Evolutionary conservation across 148 eudicot genomes (phyloP).

Genomic region (Simmondsia chinensis): DNA sequence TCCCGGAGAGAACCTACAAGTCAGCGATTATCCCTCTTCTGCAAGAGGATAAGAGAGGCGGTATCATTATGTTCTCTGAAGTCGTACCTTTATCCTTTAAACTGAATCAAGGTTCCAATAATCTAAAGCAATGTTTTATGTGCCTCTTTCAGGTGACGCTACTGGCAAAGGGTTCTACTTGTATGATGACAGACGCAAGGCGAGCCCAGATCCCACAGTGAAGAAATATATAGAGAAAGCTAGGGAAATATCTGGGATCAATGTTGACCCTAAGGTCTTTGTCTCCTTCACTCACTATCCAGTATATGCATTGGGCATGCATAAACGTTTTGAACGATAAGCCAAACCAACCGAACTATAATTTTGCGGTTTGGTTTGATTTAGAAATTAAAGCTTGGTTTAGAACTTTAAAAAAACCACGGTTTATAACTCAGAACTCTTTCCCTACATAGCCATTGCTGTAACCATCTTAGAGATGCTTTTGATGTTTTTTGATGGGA

Average conservation of each 20-base stretch:
- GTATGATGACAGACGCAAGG: constrained; percentile 73
- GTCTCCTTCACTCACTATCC: not conserved
- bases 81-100: not conserved
- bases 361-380: too few species aligned
- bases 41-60: constrained; percentile 97
- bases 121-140: constrained; percentile 7
- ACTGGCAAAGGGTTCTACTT: constrained; percentile 84
- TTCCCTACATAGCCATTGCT: too few species aligned
- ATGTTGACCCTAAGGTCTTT: constrained; percentile 72
- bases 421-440: too few species aligned
- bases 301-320: not conserved
- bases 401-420: too few species aligned
- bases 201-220: constrained; percentile 81
- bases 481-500: too few species aligned
- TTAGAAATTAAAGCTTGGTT: too few species aligned
- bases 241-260: constrained; percentile 67
- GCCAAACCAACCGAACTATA: too few species aligned
- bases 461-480: too few species aligned
- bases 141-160: constrained; percentile 57
- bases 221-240: constrained; percentile 71
- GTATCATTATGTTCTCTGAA: constrained; percentile 20
- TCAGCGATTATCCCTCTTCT: constrained; percentile 81
- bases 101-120: not conserved
- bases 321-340: not conserved
- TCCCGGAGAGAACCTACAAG: constrained; percentile 77